Evolutionary conservation across 352 stramenopile species (phyloP).

Genomic region (Globisporangium heterothallicum): DNA sequence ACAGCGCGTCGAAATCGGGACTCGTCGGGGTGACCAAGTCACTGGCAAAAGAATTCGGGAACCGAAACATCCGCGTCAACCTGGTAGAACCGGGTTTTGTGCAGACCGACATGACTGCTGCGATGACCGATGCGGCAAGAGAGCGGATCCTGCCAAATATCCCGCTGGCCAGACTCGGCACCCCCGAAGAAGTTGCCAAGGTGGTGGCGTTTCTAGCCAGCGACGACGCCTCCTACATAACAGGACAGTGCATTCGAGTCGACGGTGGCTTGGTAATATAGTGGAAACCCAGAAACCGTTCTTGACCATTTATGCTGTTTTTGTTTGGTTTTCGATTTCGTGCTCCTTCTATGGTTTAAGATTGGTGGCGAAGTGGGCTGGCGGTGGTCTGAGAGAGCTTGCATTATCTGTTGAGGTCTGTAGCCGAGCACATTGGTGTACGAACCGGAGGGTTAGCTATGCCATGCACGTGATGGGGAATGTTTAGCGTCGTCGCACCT

Average conservation of each 20-base stretch:
- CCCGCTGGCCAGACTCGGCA: slow-evolving; percentile 54
- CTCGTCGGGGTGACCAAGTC: slow-evolving; percentile 72
- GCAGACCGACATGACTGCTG: slow-evolving; percentile 71
- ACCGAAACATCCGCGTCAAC: slow-evolving; percentile 83
- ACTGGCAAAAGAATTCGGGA: slow-evolving; percentile 80
- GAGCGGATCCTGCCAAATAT: slow-evolving; percentile 46
- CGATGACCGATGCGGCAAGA: slow-evolving; percentile 45
- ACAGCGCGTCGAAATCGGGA: slow-evolving; percentile 79
- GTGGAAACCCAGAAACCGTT: not conserved
- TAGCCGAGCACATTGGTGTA: no score
- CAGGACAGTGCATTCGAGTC: slow-evolving; percentile 75
- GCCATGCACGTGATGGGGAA: no score
- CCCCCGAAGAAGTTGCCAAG: slow-evolving; percentile 66
- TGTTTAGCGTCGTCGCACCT: no score
- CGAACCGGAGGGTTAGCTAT: no score
- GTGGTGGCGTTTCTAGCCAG: slow-evolving; percentile 76
- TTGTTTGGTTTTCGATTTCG: not conserved
- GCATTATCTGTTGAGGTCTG: no score
- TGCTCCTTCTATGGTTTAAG: slow-evolving; percentile 9
- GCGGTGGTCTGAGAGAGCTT: not conserved
- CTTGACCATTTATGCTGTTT: not conserved
- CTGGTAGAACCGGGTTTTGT: slow-evolving; percentile 86
- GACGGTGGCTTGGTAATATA: slow-evolving; percentile 78
- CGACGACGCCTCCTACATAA: slow-evolving; percentile 80
- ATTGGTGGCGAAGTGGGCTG: slow-evolving; percentile 13